phyloP scores from a whole-genome alignment of 129 eudicot genomes.

The Chrysanthemum seticuspe region DNA sequence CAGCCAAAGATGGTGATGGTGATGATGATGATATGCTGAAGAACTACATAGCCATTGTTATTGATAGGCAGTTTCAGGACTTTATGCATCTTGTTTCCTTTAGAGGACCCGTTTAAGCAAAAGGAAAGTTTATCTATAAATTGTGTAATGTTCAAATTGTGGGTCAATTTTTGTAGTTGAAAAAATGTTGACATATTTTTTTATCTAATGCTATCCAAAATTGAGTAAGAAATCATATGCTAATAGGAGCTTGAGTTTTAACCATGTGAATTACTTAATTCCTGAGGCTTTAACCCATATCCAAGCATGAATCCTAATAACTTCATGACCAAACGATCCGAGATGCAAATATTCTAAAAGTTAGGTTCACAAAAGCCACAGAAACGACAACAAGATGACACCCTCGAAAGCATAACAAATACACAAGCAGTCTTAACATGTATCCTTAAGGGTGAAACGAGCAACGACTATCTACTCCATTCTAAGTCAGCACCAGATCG shows the following conservation, averaged over 20 bases:
- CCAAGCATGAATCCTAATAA: constrained; percentile 9
- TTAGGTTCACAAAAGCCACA: constrained; percentile 16
- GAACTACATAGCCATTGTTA: constrained; percentile 19
- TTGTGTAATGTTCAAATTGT: no score
- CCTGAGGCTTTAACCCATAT: background rate
- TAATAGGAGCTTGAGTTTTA: background rate
- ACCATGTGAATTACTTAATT: background rate
- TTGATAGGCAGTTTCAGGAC: background rate
- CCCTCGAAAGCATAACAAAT: background rate
- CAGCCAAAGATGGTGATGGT: background rate
- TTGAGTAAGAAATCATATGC: no score
- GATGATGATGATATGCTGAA: background rate
- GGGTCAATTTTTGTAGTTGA: no score
- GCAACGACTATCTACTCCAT: constrained; percentile 73
- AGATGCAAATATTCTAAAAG: background rate
- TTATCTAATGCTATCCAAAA: no score
- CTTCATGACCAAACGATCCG: constrained; percentile 10
- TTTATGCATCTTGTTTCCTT: constrained; percentile 15
- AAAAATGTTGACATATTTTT: no score
- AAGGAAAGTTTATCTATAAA: no score
- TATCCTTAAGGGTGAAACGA: background rate
- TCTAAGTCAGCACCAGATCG: constrained; percentile 67
- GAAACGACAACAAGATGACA: constrained; percentile 17
- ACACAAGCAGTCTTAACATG: constrained; percentile 1
- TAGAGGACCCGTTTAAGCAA: constrained; percentile 16